These are phyloP conservation scores for Colletotrichum sp. DNA, from an alignment of 2,329 filamentous ascomycete genomes.

Conservation along the genomic window DNA sequence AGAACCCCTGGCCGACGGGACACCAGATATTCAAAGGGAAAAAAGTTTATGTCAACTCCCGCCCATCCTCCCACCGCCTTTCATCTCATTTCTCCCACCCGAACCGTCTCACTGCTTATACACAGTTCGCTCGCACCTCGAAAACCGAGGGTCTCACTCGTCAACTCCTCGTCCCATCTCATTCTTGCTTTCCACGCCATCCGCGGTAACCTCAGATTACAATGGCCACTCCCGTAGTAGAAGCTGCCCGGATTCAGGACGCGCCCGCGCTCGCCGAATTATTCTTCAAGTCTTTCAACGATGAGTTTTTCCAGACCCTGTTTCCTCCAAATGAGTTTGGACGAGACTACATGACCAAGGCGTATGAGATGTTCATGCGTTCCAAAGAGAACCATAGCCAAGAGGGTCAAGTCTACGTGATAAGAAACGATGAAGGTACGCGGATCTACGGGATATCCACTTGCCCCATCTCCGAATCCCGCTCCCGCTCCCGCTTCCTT, in stretches of 20 bases:
- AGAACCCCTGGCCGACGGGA: background rate
- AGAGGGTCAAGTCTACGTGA: conserved; percentile 15
- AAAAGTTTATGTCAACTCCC: background rate
- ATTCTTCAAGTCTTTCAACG: conserved; percentile 17
- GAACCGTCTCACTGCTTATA: background rate
- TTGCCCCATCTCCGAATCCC: background rate
- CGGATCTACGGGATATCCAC: background rate
- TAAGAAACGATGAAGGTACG: conserved; percentile 5
- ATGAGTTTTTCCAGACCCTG: conserved; percentile 11
- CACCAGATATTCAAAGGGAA: background rate
- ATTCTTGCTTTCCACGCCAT: background rate
- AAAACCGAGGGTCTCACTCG: background rate
- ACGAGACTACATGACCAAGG: background rate
- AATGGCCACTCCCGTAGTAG: background rate
- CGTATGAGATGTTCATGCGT: conserved; percentile 3
- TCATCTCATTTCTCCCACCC: background rate
- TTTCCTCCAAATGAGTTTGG: conserved; percentile 19
- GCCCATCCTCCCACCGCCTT: background rate
- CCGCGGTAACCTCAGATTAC: background rate
- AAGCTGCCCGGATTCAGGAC: conserved; percentile 6
- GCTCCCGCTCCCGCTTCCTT: background rate
- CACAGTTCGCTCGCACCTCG: background rate
- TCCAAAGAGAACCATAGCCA: background rate
- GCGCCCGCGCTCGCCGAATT: conserved; percentile 7
- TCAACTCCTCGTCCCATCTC: background rate